Conservation (phyloP, 83 land plant genomes). For the Picea mariana region DNA sequence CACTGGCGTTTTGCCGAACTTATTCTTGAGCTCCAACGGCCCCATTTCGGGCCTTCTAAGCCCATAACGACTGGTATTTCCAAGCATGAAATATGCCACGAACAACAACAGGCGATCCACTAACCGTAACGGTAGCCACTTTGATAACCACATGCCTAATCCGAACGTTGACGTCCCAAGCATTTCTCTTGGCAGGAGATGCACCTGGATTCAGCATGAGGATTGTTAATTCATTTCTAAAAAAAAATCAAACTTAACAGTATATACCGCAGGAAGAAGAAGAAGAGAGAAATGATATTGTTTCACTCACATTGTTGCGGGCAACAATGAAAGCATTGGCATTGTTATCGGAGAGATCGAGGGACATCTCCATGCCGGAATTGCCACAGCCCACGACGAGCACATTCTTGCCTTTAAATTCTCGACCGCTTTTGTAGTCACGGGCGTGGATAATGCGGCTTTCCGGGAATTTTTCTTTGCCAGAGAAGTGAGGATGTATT, state of each 20-base stretch:
- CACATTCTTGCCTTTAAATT: background rate
- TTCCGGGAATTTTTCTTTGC: conserved; percentile 23
- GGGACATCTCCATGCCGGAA: background rate
- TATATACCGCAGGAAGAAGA: no score
- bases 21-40: conserved; percentile 58
- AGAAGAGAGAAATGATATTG: no score
- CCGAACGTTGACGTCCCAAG: conserved; percentile 63
- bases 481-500: conserved; percentile 27
- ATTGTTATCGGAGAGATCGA: background rate
- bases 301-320: background rate
- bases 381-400: conserved; percentile 1
- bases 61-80: conserved; percentile 49
- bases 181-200: conserved; percentile 51
- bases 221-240: no score
- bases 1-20: conserved; percentile 67
- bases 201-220: conserved; percentile 37
- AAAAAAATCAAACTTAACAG: no score
- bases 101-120: conserved; percentile 54
- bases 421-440: conserved; percentile 12
- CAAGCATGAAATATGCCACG: conserved; percentile 32
- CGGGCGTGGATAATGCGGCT: conserved; percentile 24
- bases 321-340: background rate
- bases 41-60: conserved; percentile 51
- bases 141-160: conserved; percentile 49
- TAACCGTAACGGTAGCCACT: conserved; percentile 58